phyloP scores from a whole-genome alignment of 371 early-diverging fungal species.

The Mortierella sp. region DNA sequence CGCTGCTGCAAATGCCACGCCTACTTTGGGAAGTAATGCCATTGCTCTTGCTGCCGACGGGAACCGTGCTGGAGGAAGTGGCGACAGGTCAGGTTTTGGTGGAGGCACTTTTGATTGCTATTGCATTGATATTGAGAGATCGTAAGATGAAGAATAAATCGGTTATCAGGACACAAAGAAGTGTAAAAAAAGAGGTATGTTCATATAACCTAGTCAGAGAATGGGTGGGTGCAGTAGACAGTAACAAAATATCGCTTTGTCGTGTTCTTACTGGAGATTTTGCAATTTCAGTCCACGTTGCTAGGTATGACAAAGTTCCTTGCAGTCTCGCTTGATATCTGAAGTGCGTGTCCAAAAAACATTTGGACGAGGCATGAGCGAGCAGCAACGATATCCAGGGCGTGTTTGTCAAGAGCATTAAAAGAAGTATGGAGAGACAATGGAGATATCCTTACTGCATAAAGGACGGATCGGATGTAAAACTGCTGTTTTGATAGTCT shows the following conservation, averaged over 20 bases:
- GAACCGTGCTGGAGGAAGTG: constrained; percentile 49
- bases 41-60: constrained; percentile 45
- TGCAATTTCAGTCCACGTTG: constrained; percentile 49
- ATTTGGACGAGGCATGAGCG: neutral
- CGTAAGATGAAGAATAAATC: neutral
- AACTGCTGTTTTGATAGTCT: constrained; percentile 35
- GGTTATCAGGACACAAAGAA: neutral
- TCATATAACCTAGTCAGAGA: neutral
- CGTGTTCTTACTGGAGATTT: constrained; percentile 31
- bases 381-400: no score
- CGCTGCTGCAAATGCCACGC: constrained; percentile 41
- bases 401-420: neutral
- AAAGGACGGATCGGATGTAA: constrained; percentile 36
- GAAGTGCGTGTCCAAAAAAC: no score
- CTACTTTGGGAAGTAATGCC: constrained; percentile 35
- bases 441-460: constrained; percentile 20
- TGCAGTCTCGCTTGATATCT: constrained; percentile 52
- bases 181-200: neutral
- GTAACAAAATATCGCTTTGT: no score
- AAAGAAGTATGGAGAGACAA: neutral
- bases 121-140: neutral
- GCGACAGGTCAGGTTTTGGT: constrained; percentile 48
- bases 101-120: constrained; percentile 44
- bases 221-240: no score
- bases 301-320: constrained; percentile 44